Base-by-base conservation (phyloP, 345 rosid genomes). In the Arabis alpina region DNA sequence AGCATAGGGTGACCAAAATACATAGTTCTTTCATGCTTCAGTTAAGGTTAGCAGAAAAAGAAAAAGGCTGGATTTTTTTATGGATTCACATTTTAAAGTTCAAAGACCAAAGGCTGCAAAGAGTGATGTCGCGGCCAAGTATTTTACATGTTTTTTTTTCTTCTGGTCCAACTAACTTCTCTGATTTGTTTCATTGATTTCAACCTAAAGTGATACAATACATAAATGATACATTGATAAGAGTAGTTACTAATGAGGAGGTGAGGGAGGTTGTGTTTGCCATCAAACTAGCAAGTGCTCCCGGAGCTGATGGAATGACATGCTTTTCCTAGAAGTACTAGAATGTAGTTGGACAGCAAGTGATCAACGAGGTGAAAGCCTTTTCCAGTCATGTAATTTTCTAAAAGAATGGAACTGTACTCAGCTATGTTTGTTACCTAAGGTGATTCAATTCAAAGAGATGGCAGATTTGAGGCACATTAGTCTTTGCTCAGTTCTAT, bases 181-280 rank as follows among this genome's bases (percentile, higher is more conserved):
- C 1, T 32, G 7, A 32, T 3, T 30, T 32, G 36, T 32, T 5
- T 32, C 8, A 19, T 0, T 6, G n/a, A 2, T 42, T 42, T 4
- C 13, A 1, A 0, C 28, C 54, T 0, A 24, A 28, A 0, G 54
- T 24, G 0, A 24, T 14, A 0, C 0, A 4, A 0, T 8, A 0
- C 1, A 50, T 50, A 32, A 50, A 50, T 5, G 8, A 5, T 0
- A 4, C 14, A 1, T 2, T 42, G 0, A 4, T 1, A 3, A 2
- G 3, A 0, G 0, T 1, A 0, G 54, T 50, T 0, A 0, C 54
- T 0, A 10, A 24, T 0, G 54, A 50, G 6, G 14, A 50, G 0
- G 6, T 50, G 0, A 24, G 24, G 2, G 0, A 2, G 2, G 54
- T 3, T 0, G 8, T 50, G 0, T 50, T 51, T 2, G 1, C 54